A percentile compares a stretch with the other conserved stretches of the same genome.
Conservation (phyloP, 2,329 filamentous ascomycete genomes). For the Lasiodiplodia citricola region DNA sequence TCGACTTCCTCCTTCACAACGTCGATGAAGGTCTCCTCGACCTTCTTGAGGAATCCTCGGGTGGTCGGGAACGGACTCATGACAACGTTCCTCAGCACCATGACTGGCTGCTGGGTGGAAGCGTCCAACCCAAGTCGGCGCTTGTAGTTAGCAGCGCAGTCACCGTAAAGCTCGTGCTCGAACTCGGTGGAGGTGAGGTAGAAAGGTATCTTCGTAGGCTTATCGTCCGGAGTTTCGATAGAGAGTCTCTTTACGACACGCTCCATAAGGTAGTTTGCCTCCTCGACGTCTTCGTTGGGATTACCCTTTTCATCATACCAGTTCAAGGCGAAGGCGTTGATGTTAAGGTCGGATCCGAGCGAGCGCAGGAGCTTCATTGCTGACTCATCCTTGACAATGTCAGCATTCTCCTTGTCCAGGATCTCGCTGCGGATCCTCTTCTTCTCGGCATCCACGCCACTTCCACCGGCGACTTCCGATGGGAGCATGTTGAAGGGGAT, state of each 20-base stretch:
- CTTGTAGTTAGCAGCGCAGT: slow-evolving; percentile 51
- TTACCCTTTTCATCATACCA: slow-evolving; percentile 47
- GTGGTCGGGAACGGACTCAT: slow-evolving; percentile 55
- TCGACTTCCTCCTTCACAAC: slow-evolving; percentile 37
- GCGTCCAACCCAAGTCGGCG: slow-evolving; percentile 44
- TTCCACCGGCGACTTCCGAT: slow-evolving; percentile 36
- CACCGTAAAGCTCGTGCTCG: slow-evolving; percentile 46
- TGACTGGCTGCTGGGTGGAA: slow-evolving; percentile 42
- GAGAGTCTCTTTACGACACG: slow-evolving; percentile 51
- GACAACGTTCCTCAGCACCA: slow-evolving; percentile 55
- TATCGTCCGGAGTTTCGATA: slow-evolving; percentile 48
- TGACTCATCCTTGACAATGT: slow-evolving; percentile 43
- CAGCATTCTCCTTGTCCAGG: slow-evolving; percentile 43
- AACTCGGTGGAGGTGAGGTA: slow-evolving; percentile 56
- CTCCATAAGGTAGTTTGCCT: slow-evolving; percentile 57
- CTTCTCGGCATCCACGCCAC: slow-evolving; percentile 45
- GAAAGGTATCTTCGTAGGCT: slow-evolving; percentile 49
- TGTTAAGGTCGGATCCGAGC: slow-evolving; percentile 54
- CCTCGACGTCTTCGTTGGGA: slow-evolving; percentile 52
- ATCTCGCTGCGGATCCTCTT: slow-evolving; percentile 47
- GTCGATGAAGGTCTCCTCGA: slow-evolving; percentile 42
- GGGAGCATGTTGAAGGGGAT: slow-evolving; percentile 53
- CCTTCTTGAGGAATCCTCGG: slow-evolving; percentile 45
- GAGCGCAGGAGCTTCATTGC: slow-evolving; percentile 48
- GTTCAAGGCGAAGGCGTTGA: slow-evolving; percentile 54